Percentiles rank a stretch among this genome's conserved stretches.
These are phyloP conservation scores for Pseudoturritis turrita DNA, from an alignment of 345 rosid species.

Conservation along the genomic window DNA sequence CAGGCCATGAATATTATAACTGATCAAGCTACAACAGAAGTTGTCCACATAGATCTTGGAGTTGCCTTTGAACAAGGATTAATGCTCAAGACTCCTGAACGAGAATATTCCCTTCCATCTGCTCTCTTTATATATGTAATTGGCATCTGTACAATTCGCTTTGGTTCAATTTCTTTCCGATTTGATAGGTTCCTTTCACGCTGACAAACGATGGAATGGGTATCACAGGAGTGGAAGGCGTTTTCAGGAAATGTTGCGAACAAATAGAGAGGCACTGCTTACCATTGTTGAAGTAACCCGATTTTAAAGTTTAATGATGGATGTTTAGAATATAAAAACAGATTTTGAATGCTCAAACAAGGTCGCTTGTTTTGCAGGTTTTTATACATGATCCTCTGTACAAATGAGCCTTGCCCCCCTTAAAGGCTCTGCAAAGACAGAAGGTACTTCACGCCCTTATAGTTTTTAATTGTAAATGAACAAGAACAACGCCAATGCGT, in stretches of 20 bases:
- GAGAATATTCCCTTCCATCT: slow-evolving; percentile 42
- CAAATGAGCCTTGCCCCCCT: slow-evolving; percentile 95
- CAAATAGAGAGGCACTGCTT: slow-evolving; percentile 96
- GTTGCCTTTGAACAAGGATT: slow-evolving; percentile 99
- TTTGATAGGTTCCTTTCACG: slow-evolving; percentile 85
- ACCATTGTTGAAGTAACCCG: slow-evolving; percentile 84
- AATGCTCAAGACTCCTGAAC: slow-evolving; percentile 96
- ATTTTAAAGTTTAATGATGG: neutral
- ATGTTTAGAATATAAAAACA: neutral
- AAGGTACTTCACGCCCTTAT: slow-evolving; percentile 52
- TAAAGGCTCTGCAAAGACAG: slow-evolving; percentile 98
- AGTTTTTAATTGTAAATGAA: neutral
- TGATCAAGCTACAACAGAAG: slow-evolving; percentile 97
- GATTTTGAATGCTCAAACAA: neutral
- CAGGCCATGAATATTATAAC: slow-evolving; percentile 90
- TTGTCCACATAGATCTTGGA: slow-evolving; percentile 98
- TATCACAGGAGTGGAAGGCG: slow-evolving; percentile 94
- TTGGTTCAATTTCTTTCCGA: neutral
- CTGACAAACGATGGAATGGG: slow-evolving; percentile 99
- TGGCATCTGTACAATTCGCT: slow-evolving; percentile 8
- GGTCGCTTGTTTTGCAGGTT: slow-evolving; percentile 54
- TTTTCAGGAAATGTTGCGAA: slow-evolving; percentile 90
- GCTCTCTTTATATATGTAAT: neutral
- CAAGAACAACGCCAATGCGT: slow-evolving; percentile 1
- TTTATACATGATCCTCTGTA: slow-evolving; percentile 97